Evolutionary conservation across 2,329 filamentous ascomycete genomes (phyloP).

Genomic region (Rugonectria rugulosa): DNA sequence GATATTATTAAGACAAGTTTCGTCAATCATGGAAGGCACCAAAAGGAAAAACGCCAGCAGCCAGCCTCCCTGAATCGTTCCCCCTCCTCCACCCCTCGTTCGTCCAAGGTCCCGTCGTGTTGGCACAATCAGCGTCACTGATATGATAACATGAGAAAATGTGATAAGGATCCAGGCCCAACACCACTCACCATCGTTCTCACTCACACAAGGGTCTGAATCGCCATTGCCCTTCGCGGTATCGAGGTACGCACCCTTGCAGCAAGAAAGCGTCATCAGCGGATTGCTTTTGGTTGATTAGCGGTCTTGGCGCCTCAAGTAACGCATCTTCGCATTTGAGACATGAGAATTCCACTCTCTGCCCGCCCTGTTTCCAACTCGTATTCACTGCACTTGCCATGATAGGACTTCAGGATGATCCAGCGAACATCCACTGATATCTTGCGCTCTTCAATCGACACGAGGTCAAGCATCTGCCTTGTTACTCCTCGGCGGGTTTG

Average conservation of each 20-base stretch:
- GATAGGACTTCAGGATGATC: no score
- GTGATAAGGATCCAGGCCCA: conserved; percentile 18
- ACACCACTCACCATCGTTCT: conserved; percentile 1
- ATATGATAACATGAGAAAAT: conserved; percentile 22
- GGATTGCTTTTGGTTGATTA: neutral
- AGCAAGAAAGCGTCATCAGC: neutral
- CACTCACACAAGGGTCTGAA: neutral
- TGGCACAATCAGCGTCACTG: conserved; percentile 23
- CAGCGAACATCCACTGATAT: no score
- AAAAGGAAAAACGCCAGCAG: neutral
- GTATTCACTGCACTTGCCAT: no score
- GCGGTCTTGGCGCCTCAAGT: neutral
- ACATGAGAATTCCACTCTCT: no score
- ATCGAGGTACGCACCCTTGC: neutral
- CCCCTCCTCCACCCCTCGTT: no score
- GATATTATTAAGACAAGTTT: conserved; percentile 16
- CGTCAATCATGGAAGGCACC: conserved; percentile 6
- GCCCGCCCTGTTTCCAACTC: neutral
- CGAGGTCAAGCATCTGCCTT: no score
- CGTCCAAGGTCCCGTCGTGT: conserved; percentile 8
- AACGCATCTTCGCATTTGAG: neutral
- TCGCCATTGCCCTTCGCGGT: neutral
- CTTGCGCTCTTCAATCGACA: no score
- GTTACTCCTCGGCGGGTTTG: no score
- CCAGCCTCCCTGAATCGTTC: conserved; percentile 11